Base-by-base conservation (phyloP, 2,329 filamentous ascomycete species). In the Ilyonectria robusta region DNA sequence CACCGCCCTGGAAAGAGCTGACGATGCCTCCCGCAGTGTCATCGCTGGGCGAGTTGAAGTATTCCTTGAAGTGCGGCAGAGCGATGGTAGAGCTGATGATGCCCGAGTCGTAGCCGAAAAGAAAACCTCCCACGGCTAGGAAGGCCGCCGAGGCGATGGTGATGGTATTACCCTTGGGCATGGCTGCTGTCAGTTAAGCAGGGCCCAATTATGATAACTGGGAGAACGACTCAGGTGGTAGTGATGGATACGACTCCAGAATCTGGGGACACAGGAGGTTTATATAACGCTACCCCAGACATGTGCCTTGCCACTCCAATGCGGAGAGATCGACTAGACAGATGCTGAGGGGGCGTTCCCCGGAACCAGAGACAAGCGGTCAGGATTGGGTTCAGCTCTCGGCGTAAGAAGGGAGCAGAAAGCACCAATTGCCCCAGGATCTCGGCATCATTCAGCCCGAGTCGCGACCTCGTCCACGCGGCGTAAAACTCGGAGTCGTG, bases 41-140 rank as follows among this genome's bases (percentile, higher is more conserved):
- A 51, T 77, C 75, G 10, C 59, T 70, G 5, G 82, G 83, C 47
- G 81, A 79, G 15, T 75, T 70, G 65, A 85, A 85, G 44, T 81
- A 83, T 63, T 83, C 77, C 78, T 84, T 83, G 4, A 77, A 78
- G 26, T 69, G 65, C 6, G 65, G 68, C 3, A 76, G 71, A 40
- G 72, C 72, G 56, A 78, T 76, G 44, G 72, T 76, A 9, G 74
- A 76, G 21, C 81, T 84, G 51, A 86, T 78, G 42, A 86, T 80
- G 42, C 83, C 84, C 2, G 82, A 84, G 64, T 86, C 84, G 74
- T 85, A 86, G 26, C 84, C 84, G 56, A 86, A 78, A 10, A 78
- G 70, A 59, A 78, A 77, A 60, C 75, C 75, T 47, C 75, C 75
- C 19, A 76, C 67, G 29, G 72, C 74, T 35, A 76, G 46, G 48